Conservation (phyloP, 805 yeast species). For the Candida gorgasii region DNA sequence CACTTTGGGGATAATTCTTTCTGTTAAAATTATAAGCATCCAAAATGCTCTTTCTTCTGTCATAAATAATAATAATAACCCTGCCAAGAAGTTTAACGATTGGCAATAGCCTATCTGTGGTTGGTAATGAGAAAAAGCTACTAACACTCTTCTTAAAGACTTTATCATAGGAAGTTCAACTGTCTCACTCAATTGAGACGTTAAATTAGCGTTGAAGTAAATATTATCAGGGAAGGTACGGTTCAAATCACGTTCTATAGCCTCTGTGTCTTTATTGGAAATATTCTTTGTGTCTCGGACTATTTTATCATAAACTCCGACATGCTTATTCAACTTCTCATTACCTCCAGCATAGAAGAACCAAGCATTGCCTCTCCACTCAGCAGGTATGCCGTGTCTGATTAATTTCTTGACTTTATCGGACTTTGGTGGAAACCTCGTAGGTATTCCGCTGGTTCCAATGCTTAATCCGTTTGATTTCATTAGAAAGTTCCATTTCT, state of each 20-base stretch:
- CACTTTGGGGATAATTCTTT: constrained; percentile 82
- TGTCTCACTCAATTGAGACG: background rate
- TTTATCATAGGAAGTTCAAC: constrained; percentile 65
- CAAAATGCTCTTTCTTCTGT: constrained; percentile 91
- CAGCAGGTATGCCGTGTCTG: constrained; percentile 93
- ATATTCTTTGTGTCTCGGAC: constrained; percentile 56
- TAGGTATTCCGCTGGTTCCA: constrained; percentile 37
- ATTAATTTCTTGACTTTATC: constrained; percentile 79
- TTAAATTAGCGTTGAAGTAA: constrained; percentile 56
- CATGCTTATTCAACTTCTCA: constrained; percentile 65
- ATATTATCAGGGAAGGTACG: constrained; percentile 94
- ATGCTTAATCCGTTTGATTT: constrained; percentile 63
- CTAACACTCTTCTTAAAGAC: constrained; percentile 75
- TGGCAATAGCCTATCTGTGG: constrained; percentile 97
- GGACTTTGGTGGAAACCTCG: constrained; percentile 73
- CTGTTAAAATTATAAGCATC: constrained; percentile 92
- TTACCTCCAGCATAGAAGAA: constrained; percentile 89
- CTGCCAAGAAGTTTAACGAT: constrained; percentile 89
- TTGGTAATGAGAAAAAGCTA: constrained; percentile 80
- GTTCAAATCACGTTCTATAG: constrained; percentile 89
- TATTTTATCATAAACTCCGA: constrained; percentile 72
- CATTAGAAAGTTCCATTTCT: constrained; percentile 74
- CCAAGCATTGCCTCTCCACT: constrained; percentile 98
- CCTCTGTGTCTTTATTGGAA: constrained; percentile 78
- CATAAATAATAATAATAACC: constrained; percentile 78